phyloP scores from a whole-genome alignment of 2,329 filamentous ascomycete genomes.

The Orbilia brochopaga region DNA sequence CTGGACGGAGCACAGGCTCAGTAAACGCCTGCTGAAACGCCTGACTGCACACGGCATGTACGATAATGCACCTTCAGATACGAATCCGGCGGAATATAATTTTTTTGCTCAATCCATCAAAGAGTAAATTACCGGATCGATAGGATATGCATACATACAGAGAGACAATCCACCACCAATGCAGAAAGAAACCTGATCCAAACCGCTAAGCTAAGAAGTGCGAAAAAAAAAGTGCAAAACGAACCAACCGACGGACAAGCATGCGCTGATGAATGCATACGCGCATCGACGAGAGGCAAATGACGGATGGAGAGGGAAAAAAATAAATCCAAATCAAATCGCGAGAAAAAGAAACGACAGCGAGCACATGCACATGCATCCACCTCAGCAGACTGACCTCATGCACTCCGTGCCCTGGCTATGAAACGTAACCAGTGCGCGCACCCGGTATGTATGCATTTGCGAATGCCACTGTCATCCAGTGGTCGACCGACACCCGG shows the following conservation, averaged over 20 bases:
- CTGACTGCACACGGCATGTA: neutral
- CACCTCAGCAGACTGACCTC: neutral
- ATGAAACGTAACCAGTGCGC: neutral
- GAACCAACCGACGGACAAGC: neutral
- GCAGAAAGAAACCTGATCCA: too few species aligned
- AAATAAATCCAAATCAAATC: neutral
- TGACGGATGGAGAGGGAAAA: neutral
- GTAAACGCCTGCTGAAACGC: slow-evolving; percentile 3
- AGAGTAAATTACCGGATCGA: too few species aligned
- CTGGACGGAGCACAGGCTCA: neutral
- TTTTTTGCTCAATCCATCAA: too few species aligned
- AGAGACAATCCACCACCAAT: too few species aligned
- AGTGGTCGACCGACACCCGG: too few species aligned
- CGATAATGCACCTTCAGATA: neutral
- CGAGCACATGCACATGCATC: neutral
- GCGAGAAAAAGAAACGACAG: neutral
- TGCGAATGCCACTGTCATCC: too few species aligned
- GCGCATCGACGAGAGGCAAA: neutral
- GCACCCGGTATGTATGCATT: neutral
- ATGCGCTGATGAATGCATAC: neutral
- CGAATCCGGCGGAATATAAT: too few species aligned
- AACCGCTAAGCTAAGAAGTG: too few species aligned
- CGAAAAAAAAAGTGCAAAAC: too few species aligned
- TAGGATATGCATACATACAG: too few species aligned
- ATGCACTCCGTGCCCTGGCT: neutral